A percentile compares a stretch with the other conserved stretches of the same genome.
Conservation (phyloP, 1,284 basidiomycete species). For the Apiotrichum siamense region DNA sequence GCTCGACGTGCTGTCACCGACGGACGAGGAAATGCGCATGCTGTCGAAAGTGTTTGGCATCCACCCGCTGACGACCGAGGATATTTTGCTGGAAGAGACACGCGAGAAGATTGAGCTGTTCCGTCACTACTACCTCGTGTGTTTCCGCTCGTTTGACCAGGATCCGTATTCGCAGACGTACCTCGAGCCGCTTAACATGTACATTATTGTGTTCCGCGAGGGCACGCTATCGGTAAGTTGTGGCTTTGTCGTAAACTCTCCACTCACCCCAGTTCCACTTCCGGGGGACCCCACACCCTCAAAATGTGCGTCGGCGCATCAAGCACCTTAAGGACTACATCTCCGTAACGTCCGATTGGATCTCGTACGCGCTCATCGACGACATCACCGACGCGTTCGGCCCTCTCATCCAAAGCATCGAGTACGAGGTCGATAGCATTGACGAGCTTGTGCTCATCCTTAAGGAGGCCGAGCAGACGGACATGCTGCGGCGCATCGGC, state of each 20-base stretch:
- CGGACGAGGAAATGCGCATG: constrained; percentile 97
- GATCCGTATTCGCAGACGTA: constrained; percentile 96
- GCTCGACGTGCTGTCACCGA: constrained; percentile 90
- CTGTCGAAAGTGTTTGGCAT: constrained; percentile 93
- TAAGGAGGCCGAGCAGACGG: constrained; percentile 74
- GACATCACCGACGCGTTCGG: constrained; percentile 99
- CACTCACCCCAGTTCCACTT: constrained; percentile 75
- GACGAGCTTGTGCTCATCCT: constrained; percentile 96
- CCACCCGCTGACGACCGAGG: constrained; percentile 97
- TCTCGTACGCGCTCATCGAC: constrained; percentile 98
- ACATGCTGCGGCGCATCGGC: constrained; percentile 81
- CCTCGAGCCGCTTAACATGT: constrained; percentile 98
- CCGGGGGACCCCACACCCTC: constrained; percentile 91
- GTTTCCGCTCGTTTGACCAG: constrained; percentile 99
- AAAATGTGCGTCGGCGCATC: constrained; percentile 94
- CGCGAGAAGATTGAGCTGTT: constrained; percentile 99
- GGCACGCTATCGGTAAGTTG: constrained; percentile 80
- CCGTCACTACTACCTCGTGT: constrained; percentile 97
- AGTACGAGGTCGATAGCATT: constrained; percentile 98
- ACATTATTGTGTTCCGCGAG: constrained; percentile 97
- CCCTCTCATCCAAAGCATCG: constrained; percentile 95
- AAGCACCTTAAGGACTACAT: constrained; percentile 99
- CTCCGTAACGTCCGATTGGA: constrained; percentile 98
- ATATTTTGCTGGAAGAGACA: constrained; percentile 98
- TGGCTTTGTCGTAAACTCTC: neutral